A percentile compares a stretch with the other conserved stretches of the same genome.
These are phyloP conservation scores for Fistulinella prunicolor DNA, from an alignment of 768 basidiomycete genomes.

Conservation along the genomic window DNA sequence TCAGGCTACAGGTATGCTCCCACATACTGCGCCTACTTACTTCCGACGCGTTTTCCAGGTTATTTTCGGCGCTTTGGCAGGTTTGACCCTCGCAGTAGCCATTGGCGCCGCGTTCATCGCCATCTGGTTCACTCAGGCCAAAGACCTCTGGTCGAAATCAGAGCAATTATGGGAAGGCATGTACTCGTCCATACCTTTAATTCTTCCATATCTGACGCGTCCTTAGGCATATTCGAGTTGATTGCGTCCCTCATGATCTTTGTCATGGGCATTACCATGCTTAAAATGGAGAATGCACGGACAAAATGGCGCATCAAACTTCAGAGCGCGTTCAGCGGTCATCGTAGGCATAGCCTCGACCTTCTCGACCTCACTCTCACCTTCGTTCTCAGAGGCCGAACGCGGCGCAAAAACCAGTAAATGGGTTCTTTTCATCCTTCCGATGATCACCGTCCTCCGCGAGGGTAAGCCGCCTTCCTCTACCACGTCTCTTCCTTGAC, in stretches of 20 bases:
- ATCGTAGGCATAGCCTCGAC: conserved; percentile 38
- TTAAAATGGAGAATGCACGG: conserved; percentile 92
- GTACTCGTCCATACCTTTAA: conserved; percentile 1
- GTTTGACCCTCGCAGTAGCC: conserved; percentile 74
- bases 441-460: conserved; percentile 87
- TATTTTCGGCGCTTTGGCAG: conserved; percentile 67
- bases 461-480: conserved; percentile 57
- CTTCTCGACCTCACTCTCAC: background rate
- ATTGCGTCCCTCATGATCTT: conserved; percentile 82
- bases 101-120: conserved; percentile 93
- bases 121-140: conserved; percentile 91
- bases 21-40: background rate
- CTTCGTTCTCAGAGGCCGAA: conserved; percentile 38
- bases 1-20: conserved; percentile 58
- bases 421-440: conserved; percentile 89
- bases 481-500: background rate
- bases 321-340: conserved; percentile 65
- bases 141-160: conserved; percentile 77
- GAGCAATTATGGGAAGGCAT: conserved; percentile 93
- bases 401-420: conserved; percentile 54
- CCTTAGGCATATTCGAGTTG: conserved; percentile 61
- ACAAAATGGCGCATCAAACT: conserved; percentile 95
- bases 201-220: background rate
- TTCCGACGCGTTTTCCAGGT: conserved; percentile 45
- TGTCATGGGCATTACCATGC: conserved; percentile 91